phyloP scores from a whole-genome alignment of 768 basidiomycete genomes.

The Glaciozyma antarctica region DNA sequence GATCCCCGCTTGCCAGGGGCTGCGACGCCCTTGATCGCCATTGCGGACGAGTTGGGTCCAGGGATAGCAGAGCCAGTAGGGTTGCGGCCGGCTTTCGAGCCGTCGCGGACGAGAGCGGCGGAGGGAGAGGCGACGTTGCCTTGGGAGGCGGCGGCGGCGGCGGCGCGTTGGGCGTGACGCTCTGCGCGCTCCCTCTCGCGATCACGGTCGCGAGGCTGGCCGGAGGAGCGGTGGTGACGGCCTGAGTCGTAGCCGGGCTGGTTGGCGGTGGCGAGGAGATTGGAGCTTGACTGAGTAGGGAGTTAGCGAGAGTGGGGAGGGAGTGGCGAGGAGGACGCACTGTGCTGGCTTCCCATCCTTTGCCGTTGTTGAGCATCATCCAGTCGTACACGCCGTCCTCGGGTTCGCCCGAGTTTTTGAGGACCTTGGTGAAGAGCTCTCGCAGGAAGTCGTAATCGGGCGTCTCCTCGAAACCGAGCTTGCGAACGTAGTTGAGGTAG shows the following conservation, averaged over 20 bases:
- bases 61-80: constrained; percentile 19
- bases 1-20: constrained; percentile 4
- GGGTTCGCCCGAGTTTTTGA: constrained; percentile 79
- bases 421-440: constrained; percentile 84
- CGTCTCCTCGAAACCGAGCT: constrained; percentile 96
- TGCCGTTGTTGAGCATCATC: constrained; percentile 84
- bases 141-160: constrained; percentile 28
- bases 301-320: background rate
- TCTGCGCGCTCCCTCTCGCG: constrained; percentile 36
- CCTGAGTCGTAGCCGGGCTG: constrained; percentile 28
- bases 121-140: constrained; percentile 50
- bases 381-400: constrained; percentile 96
- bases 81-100: constrained; percentile 54
- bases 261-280: constrained; percentile 17
- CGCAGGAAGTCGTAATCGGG: constrained; percentile 98
- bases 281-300: constrained; percentile 15
- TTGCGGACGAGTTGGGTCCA: constrained; percentile 19
- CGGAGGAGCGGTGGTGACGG: constrained; percentile 30
- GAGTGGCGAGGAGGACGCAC: background rate
- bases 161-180: constrained; percentile 33
- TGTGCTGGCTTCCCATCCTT: constrained; percentile 74
- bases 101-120: constrained; percentile 66
- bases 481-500: constrained; percentile 97
- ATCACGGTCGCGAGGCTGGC: constrained; percentile 33
- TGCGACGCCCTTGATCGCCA: constrained; percentile 27